Base-by-base conservation (phyloP, 1,284 basidiomycete genomes). In the Laetiporus sulphureus region DNA sequence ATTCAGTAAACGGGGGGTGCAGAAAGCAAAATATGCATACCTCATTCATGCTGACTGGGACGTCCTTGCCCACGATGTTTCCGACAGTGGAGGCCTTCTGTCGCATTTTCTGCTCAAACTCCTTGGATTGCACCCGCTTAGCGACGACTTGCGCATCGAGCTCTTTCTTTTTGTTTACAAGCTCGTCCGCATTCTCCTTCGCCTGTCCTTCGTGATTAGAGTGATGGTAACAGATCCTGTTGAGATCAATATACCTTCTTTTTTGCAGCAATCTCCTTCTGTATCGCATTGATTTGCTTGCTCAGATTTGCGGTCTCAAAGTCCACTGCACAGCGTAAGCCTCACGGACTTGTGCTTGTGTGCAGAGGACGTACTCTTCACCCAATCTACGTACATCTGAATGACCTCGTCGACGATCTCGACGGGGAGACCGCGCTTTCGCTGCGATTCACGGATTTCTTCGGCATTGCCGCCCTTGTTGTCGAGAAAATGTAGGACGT, bases 381-480 rank as follows among this genome's bases (percentile, higher is more conserved):
- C 86, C 93, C 93, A 96, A 55, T 91, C 82, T 38, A 82, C 72
- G 65, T 98, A 97, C 77, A 96, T 83, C 55, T 79, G 77, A 50
- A 98, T 83, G 46, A 98, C 81, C 63, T 98, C 88, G 65, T 97
- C 93, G 11, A 98, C 93, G 51, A 97, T 64, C 65, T 94, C 91
- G 36, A 90, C 88, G 19, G 86, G 75, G 34, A 91, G 84, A 5
- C 88, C 88, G 32, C 96, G 80, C 68, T 93, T 95, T 60, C 82
- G 75, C 69, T 99, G 94, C 12, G 92, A 96, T 58, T 93, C 91
- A 49, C 85, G 73, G 53, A 99, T 94, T 58, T 86, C 75, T 54
- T 91, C 83, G n/a, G 93, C 83, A 68, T 97, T 90, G 37, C 95
- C 96, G 29, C 95, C 96, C 62, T 93, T 95, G 66, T 72, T 80